These are phyloP conservation scores for Xylogone sp. DNA, from an alignment of 2,329 filamentous ascomycete genomes.

Conservation along the genomic window DNA sequence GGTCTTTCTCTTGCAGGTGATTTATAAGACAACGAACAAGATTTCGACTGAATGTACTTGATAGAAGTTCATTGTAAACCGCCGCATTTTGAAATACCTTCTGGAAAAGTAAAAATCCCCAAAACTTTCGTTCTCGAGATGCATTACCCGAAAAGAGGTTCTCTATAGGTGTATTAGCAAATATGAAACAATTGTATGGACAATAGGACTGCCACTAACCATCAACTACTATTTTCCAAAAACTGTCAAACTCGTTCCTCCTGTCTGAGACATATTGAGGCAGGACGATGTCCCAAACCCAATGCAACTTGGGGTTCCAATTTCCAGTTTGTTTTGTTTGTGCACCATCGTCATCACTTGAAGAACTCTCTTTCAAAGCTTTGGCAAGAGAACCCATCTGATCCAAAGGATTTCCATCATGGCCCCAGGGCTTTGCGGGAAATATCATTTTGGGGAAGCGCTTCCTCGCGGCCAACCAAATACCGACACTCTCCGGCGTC, in stretches of 20 bases:
- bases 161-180: slow-evolving; percentile 44
- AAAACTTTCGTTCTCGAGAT: slow-evolving; percentile 85
- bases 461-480: slow-evolving; percentile 73
- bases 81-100: slow-evolving; percentile 60
- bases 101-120: slow-evolving; percentile 84
- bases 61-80: slow-evolving; percentile 44
- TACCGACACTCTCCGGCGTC: slow-evolving; percentile 82
- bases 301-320: slow-evolving; percentile 78
- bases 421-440: slow-evolving; percentile 67
- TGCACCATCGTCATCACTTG: slow-evolving; percentile 45
- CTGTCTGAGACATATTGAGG: slow-evolving; percentile 38
- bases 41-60: slow-evolving; percentile 74
- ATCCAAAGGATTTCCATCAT: slow-evolving; percentile 67
- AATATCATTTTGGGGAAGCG: slow-evolving; percentile 61
- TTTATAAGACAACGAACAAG: slow-evolving; percentile 79
- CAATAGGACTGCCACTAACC: slow-evolving; percentile 51
- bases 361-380: slow-evolving; percentile 73
- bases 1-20: slow-evolving; percentile 72
- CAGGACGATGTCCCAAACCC: slow-evolving; percentile 84
- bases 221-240: slow-evolving; percentile 86
- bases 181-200: not conserved
- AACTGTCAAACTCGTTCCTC: slow-evolving; percentile 58
- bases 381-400: slow-evolving; percentile 67
- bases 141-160: slow-evolving; percentile 78
- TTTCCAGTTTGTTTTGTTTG: slow-evolving; percentile 54